Evolutionary conservation across 768 basidiomycete species (phyloP).

Genomic region (Albatrellus ellisii): DNA sequence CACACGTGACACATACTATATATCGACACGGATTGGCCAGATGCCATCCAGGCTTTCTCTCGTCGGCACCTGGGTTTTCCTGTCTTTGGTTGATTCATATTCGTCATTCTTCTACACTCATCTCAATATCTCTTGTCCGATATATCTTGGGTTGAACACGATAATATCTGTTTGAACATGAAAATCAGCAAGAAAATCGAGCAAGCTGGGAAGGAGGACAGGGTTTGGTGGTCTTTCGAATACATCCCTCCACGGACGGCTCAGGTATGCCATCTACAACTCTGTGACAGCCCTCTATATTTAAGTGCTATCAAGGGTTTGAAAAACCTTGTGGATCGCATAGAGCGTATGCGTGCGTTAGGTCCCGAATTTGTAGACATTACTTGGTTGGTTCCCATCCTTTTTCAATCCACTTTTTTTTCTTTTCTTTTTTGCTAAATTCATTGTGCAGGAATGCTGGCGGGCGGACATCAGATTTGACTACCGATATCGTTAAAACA

Average conservation of each 20-base stretch:
- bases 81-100: no score
- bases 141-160: neutral
- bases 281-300: slow-evolving; percentile 3
- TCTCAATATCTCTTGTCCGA: neutral
- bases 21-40: no score
- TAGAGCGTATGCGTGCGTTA: slow-evolving; percentile 91
- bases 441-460: slow-evolving; percentile 79
- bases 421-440: neutral
- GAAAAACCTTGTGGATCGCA: slow-evolving; percentile 95
- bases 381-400: slow-evolving; percentile 50
- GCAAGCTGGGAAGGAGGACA: slow-evolving; percentile 71
- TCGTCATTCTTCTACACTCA: no score
- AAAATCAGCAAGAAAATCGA: slow-evolving; percentile 92
- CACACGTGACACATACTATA: no score
- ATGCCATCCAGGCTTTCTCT: no score
- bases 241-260: slow-evolving; percentile 96
- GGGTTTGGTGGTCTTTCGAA: slow-evolving; percentile 97
- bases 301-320: slow-evolving; percentile 42
- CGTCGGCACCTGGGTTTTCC: no score
- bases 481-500: slow-evolving; percentile 87
- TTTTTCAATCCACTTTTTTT: slow-evolving; percentile 1
- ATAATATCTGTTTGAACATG: no score
- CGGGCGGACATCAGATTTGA: slow-evolving; percentile 88
- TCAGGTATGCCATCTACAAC: slow-evolving; percentile 38
- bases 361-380: slow-evolving; percentile 99